phyloP scores from a whole-genome alignment of 768 basidiomycete genomes.

The Termitomyces sp. region DNA sequence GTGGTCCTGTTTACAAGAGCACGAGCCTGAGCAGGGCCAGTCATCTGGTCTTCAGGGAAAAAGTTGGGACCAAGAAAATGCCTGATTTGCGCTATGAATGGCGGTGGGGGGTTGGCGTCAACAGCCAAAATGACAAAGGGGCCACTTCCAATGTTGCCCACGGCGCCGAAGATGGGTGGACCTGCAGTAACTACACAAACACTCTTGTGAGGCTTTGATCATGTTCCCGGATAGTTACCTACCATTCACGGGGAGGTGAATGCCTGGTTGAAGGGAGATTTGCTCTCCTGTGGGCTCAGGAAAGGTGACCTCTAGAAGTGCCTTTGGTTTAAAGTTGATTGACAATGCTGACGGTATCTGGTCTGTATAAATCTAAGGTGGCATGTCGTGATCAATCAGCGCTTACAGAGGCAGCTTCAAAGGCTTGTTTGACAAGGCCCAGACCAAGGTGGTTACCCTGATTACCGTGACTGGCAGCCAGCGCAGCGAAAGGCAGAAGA shows the following conservation, averaged over 20 bases:
- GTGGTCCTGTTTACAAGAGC: not conserved
- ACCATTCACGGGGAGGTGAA: not conserved
- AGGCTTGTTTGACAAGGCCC: not conserved
- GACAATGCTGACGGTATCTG: not conserved
- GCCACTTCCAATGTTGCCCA: not conserved
- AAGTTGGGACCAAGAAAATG: not conserved
- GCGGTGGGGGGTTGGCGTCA: not conserved
- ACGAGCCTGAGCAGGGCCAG: not conserved
- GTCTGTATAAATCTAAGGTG: not conserved
- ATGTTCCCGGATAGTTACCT: not conserved
- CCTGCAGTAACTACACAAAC: not conserved
- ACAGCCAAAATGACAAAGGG: not conserved
- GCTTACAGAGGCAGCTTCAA: not conserved
- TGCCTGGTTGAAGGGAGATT: not conserved
- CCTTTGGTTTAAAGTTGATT: not conserved
- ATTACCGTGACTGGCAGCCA: constrained; percentile 20
- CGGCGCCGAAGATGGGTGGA: not conserved
- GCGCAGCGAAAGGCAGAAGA: constrained; percentile 9
- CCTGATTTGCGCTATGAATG: not conserved
- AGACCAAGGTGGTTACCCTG: not conserved
- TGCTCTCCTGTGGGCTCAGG: not conserved
- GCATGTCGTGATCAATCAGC: not conserved
- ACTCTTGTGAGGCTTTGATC: not conserved
- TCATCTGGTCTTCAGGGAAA: not conserved
- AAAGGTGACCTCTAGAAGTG: not conserved